Evolutionary conservation across 129 eudicot genomes (phyloP).

Genomic region (Arctium minus): DNA sequence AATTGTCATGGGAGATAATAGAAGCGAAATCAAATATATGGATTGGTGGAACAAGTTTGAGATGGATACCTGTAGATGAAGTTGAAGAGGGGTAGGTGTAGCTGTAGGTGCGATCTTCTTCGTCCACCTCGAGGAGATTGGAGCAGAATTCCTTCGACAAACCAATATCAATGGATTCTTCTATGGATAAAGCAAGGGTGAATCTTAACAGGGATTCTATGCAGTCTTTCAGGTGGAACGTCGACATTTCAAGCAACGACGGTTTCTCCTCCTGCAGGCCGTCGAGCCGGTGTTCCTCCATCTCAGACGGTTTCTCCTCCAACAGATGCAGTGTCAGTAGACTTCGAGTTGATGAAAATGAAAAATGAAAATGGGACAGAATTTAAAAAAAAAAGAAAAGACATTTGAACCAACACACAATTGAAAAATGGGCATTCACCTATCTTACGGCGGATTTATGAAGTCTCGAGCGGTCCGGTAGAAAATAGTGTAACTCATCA

Average conservation of each 20-base stretch:
- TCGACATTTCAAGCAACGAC: conserved; percentile 32
- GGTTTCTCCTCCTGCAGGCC: conserved; percentile 20
- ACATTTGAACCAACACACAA: too few species aligned
- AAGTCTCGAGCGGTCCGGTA: too few species aligned
- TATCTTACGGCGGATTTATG: too few species aligned
- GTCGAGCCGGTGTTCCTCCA: conserved; percentile 15
- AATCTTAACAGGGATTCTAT: conserved; percentile 51
- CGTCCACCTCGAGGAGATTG: conserved; percentile 43
- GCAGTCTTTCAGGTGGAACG: conserved; percentile 41
- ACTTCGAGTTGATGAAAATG: background rate
- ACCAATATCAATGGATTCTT: conserved; percentile 38
- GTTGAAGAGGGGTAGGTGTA: background rate
- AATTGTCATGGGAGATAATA: background rate
- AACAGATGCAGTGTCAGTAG: background rate
- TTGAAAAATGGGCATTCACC: too few species aligned
- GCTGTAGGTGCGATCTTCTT: conserved; percentile 18
- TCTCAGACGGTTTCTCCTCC: background rate
- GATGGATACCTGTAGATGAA: conserved; percentile 23
- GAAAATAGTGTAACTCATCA: too few species aligned
- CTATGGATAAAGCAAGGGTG: conserved; percentile 48
- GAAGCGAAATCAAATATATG: background rate
- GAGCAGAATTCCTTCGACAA: conserved; percentile 49
- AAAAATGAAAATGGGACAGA: too few species aligned
- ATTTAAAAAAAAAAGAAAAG: too few species aligned
- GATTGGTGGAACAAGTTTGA: background rate